These are phyloP conservation scores for Saccharomycopsis babjevae DNA, from an alignment of 805 yeast genomes.

Conservation along the genomic window DNA sequence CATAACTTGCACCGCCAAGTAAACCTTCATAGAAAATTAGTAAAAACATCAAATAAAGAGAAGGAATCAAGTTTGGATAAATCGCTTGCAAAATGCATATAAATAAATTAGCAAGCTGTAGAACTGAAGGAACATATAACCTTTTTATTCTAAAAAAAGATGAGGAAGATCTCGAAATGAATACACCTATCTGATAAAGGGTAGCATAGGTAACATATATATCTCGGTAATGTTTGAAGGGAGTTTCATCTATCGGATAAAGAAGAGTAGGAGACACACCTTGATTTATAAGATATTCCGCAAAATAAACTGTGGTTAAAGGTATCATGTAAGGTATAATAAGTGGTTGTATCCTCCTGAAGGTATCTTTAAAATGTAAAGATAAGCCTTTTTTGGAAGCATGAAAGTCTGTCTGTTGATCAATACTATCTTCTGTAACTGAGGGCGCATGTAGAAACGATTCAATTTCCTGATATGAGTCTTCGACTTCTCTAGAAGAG, in stretches of 20 bases:
- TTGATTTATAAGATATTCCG: slow-evolving; percentile 85
- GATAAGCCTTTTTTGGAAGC: background rate
- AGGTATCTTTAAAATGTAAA: slow-evolving; percentile 23
- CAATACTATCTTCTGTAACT: background rate
- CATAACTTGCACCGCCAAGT: slow-evolving; percentile 84
- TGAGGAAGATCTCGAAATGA: slow-evolving; percentile 80
- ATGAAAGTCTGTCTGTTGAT: background rate
- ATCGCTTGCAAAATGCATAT: slow-evolving; percentile 57
- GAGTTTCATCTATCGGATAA: slow-evolving; percentile 62
- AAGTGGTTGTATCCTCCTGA: slow-evolving; percentile 32
- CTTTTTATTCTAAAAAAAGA: slow-evolving; percentile 47
- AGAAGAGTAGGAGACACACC: slow-evolving; percentile 83
- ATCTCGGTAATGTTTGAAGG: slow-evolving; percentile 66
- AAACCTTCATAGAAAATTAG: slow-evolving; percentile 80
- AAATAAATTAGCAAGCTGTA: slow-evolving; percentile 58
- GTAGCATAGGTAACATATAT: slow-evolving; percentile 88
- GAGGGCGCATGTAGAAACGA: slow-evolving; percentile 1
- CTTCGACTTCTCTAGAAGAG: background rate
- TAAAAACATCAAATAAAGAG: slow-evolving; percentile 49
- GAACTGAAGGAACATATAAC: slow-evolving; percentile 49
- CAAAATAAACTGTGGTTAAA: slow-evolving; percentile 66
- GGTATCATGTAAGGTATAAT: slow-evolving; percentile 74
- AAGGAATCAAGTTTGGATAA: slow-evolving; percentile 39
- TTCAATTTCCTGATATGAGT: background rate
- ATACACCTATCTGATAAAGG: slow-evolving; percentile 85